These are phyloP conservation scores for Cystobasidiaceae sp. DNA, from an alignment of 1,284 basidiomycete genomes.

Conservation along the genomic window DNA sequence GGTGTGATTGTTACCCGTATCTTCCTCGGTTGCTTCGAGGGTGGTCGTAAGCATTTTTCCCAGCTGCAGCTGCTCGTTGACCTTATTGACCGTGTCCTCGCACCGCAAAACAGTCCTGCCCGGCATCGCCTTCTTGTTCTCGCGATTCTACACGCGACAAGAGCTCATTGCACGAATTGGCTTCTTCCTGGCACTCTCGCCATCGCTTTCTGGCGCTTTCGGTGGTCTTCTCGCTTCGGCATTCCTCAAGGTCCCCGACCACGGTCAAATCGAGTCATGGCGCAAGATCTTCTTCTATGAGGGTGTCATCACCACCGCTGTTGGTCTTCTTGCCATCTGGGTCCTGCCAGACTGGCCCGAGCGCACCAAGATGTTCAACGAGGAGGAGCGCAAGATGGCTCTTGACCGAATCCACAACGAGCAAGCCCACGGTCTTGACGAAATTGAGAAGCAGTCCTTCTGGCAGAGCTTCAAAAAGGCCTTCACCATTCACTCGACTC, in stretches of 20 bases:
- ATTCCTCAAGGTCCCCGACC: not conserved
- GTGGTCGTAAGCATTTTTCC: slow-evolving; percentile 39
- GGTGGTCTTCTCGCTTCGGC: slow-evolving; percentile 41
- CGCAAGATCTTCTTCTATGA: slow-evolving; percentile 43
- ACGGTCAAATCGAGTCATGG: slow-evolving; percentile 42
- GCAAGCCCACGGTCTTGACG: not conserved
- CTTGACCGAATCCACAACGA: slow-evolving; percentile 1
- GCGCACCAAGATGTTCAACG: slow-evolving; percentile 43
- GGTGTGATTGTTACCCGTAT: slow-evolving; percentile 45
- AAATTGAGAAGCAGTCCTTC: slow-evolving; percentile 1
- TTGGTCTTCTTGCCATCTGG: slow-evolving; percentile 44
- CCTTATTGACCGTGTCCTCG: slow-evolving; percentile 42
- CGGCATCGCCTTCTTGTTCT: slow-evolving; percentile 43
- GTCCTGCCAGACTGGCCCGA: slow-evolving; percentile 45
- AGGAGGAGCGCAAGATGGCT: slow-evolving; percentile 45
- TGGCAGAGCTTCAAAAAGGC: not conserved
- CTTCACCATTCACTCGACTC: not conserved
- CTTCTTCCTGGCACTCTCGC: slow-evolving; percentile 36
- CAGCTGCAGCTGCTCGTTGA: slow-evolving; percentile 26
- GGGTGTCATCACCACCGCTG: slow-evolving; percentile 45
- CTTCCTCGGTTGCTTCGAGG: slow-evolving; percentile 46
- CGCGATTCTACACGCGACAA: slow-evolving; percentile 38
- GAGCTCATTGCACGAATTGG: slow-evolving; percentile 40
- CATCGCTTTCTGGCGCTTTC: slow-evolving; percentile 41
- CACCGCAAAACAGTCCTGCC: slow-evolving; percentile 40